Evolutionary conservation across 1,284 basidiomycete species (phyloP), one percentile per base, ranked within the genome.

Genomic region (Sutorius eximius): DNA sequence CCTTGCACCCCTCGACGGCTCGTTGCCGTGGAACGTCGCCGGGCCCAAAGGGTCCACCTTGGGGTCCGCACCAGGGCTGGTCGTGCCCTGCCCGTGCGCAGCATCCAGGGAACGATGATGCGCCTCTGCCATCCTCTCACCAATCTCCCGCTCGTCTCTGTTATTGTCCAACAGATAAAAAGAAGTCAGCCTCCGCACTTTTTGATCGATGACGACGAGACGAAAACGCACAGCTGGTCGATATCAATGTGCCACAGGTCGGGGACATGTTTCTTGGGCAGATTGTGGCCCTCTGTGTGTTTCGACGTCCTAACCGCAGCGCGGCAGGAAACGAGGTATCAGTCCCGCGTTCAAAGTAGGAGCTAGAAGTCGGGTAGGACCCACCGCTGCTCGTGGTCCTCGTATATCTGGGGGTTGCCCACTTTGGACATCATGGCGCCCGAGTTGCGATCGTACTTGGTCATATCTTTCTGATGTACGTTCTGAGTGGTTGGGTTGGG

Each of bases 1-100:
- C 70, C 80, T 72, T 5, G 83, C 85, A 2, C 85, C 85, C 38
- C 76, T 72, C 0, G 79, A 81, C 0, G 86, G 85, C 61, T 85
- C 74, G 66, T 87, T 81, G 1, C 83, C 82, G 56, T 86, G 79
- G 24, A 70, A 64, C 8, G 62, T 68, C 2, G 80, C 80, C 12
- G 77, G 77, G 45, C 68, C 72, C 37, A 76, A 63, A 13, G 79
- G 79, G 53, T 81, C 75, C 0, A 68, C 69, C 52, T 67, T 64
- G 43, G 58, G 58, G 43, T 70, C 58, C 5, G 57, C 62, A 42
- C 61, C 48, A 24, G 59, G 55, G 18, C 49, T 59, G 30, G n/a
- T 47, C 15, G 59, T 61, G 13, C 74, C 67, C 20, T 68, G 57
- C 40, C 69, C 60, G 22, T 62, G 65, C 1, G 65, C 63, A 9